phyloP scores from a whole-genome alignment of 2,329 filamentous ascomycete genomes.

The Thelonectria olida region DNA sequence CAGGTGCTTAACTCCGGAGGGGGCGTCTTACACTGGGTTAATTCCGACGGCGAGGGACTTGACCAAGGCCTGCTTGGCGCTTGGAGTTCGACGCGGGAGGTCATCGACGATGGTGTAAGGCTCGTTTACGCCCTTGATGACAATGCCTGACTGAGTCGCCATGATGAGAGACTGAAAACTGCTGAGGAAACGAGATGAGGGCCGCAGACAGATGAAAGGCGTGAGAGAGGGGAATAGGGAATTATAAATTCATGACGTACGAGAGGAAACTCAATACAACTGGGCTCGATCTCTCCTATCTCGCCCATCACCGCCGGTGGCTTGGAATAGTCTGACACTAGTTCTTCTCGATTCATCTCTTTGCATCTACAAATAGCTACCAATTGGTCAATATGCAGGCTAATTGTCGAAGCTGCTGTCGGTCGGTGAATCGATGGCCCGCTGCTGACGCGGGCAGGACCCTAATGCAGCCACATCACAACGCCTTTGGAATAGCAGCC shows the following conservation, averaged over 20 bases:
- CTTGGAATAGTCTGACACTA: background rate
- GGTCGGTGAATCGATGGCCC: slow-evolving; percentile 19
- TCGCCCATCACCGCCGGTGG: too few species aligned
- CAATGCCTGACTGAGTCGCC: slow-evolving; percentile 31
- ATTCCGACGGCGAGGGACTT: slow-evolving; percentile 47
- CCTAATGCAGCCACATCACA: too few species aligned
- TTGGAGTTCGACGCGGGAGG: slow-evolving; percentile 40
- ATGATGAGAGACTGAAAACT: slow-evolving; percentile 5
- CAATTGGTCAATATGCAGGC: background rate
- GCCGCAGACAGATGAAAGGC: background rate
- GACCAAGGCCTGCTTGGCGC: slow-evolving; percentile 45
- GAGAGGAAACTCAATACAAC: background rate
- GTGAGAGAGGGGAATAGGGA: background rate
- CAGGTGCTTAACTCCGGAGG: fast-evolving
- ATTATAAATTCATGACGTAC: background rate
- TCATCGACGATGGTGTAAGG: slow-evolving; percentile 34
- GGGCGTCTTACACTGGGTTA: slow-evolving; percentile 46
- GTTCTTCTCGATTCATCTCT: background rate
- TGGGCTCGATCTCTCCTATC: background rate
- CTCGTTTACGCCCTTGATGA: slow-evolving; percentile 25
- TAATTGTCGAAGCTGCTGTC: background rate
- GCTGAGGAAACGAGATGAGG: background rate
- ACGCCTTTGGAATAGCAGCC: too few species aligned
- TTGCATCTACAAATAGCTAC: background rate
- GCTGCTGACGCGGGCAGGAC: slow-evolving; percentile 17